Conservation (phyloP, 1,139 yeast genomes). For the Saccharomyces hybrid region DNA sequence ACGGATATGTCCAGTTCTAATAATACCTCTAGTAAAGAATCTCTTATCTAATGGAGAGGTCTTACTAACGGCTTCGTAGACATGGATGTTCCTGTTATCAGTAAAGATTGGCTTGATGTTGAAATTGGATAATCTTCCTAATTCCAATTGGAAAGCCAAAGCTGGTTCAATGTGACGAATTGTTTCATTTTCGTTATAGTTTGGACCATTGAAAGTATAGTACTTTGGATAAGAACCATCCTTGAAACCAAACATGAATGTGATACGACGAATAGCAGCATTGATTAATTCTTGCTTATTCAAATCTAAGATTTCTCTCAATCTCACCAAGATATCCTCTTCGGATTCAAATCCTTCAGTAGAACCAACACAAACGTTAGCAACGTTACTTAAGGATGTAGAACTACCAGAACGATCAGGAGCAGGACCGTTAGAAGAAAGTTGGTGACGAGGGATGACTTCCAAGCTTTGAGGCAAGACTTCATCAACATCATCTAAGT, state of each 20-base stretch:
- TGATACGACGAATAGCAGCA: conserved; percentile 80
- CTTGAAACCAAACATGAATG: conserved; percentile 78
- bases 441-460: conserved; percentile 44
- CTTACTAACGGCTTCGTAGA: conserved; percentile 92
- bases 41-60: conserved; percentile 90
- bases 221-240: conserved; percentile 89
- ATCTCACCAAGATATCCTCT: conserved; percentile 54
- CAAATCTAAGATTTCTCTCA: conserved; percentile 60
- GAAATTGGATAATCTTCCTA: conserved; percentile 89
- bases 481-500: conserved; percentile 85
- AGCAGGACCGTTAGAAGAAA: conserved; percentile 35
- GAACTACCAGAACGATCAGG: conserved; percentile 39
- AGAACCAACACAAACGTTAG: conserved; percentile 68
- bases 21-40: conserved; percentile 93
- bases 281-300: conserved; percentile 59
- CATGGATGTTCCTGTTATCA: conserved; percentile 94
- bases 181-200: conserved; percentile 73
- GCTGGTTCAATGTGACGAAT: conserved; percentile 98
- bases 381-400: conserved; percentile 58
- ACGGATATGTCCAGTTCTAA: conserved; percentile 89
- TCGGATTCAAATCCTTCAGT: conserved; percentile 71
- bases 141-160: conserved; percentile 91
- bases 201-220: conserved; percentile 89
- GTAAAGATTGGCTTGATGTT: conserved; percentile 91
- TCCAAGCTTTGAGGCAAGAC: conserved; percentile 70